Evolutionary conservation across 1,139 yeast species (phyloP).

Genomic region (Meyerozyma carpophila): DNA sequence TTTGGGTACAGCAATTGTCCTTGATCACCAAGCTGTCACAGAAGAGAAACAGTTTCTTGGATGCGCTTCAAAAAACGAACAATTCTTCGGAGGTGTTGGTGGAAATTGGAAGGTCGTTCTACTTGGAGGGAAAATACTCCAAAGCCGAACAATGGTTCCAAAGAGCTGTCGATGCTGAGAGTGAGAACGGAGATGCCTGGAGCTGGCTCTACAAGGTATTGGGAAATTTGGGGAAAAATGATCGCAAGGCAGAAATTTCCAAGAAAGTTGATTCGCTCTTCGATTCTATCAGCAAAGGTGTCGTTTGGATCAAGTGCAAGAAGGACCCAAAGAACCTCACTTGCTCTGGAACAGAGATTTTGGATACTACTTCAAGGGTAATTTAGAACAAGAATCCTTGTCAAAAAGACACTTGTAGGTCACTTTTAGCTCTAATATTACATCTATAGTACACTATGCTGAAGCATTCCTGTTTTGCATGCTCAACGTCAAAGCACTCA

Average conservation of each 20-base stretch:
- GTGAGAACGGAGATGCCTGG: conserved; percentile 72
- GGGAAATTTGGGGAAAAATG: conserved; percentile 17
- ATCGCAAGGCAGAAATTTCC: conserved; percentile 13
- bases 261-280: not conserved
- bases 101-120: conserved; percentile 64
- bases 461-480: conserved; percentile 29
- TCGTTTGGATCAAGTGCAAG: conserved; percentile 6
- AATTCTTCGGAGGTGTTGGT: conserved; percentile 56
- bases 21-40: conserved; percentile 49
- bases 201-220: conserved; percentile 53
- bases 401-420: no score
- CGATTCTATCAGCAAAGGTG: conserved; percentile 6
- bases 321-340: conserved; percentile 7
- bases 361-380: not conserved
- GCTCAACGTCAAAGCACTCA: conserved; percentile 70
- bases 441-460: not conserved
- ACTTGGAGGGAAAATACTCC: conserved; percentile 58
- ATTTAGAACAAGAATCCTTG: not conserved
- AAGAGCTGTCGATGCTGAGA: conserved; percentile 54
- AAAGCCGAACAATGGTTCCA: conserved; percentile 77
- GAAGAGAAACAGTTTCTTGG: conserved; percentile 60
- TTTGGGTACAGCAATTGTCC: conserved; percentile 61
- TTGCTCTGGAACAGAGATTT: not conserved
- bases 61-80: conserved; percentile 65
- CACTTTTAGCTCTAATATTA: not conserved